Evolutionary conservation across 176 grass and related monocot species (phyloP).

Genomic region (Stipa capillata): DNA sequence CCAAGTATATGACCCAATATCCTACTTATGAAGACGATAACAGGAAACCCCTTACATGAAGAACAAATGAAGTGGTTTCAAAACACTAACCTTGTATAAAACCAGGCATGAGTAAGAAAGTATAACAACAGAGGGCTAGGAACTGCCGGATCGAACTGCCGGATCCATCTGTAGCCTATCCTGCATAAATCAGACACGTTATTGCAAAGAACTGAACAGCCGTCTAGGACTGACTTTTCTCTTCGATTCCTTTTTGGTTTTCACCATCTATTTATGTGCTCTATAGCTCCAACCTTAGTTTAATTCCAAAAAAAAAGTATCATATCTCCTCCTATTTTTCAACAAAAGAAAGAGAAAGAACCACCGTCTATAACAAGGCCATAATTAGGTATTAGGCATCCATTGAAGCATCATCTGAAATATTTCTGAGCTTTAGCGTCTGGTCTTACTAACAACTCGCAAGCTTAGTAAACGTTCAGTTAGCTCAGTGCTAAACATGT

Average conservation of each 20-base stretch:
- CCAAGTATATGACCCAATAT: background rate
- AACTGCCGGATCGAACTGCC: conserved; percentile 78
- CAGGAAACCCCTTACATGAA: background rate
- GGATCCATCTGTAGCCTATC: conserved; percentile 91
- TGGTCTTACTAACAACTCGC: background rate
- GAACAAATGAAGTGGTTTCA: background rate
- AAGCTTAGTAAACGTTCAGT: background rate
- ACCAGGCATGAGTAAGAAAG: conserved; percentile 79
- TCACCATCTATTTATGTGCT: background rate
- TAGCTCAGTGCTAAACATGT: background rate
- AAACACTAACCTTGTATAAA: conserved; percentile 69
- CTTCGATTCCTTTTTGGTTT: background rate
- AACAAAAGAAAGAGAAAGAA: background rate
- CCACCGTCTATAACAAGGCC: background rate
- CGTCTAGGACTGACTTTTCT: background rate
- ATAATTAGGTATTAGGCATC: background rate
- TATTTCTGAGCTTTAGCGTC: background rate
- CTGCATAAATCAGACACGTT: conserved; percentile 44
- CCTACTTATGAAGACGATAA: background rate
- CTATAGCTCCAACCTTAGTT: background rate
- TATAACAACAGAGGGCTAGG: conserved; percentile 76
- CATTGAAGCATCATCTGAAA: background rate
- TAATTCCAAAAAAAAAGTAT: background rate
- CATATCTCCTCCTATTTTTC: background rate
- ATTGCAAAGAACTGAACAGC: conserved; percentile 15